Base-by-base conservation (phyloP, 306 rosid species). In the Prinsepia uniflora region DNA sequence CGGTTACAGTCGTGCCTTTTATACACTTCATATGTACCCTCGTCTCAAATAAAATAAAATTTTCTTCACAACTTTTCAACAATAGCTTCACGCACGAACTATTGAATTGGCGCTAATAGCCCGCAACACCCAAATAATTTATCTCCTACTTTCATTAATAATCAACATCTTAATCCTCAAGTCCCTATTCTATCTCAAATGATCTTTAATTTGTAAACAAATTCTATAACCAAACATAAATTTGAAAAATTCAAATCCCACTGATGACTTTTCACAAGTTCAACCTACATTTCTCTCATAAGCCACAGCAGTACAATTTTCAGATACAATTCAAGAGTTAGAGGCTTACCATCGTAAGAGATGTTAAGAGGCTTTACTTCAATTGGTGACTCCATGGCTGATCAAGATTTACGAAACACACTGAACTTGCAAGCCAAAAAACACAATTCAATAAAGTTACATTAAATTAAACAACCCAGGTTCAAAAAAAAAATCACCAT, bases 321-420 rank as follows among this genome's bases (percentile, higher is more conserved):
- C 61, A 56, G 36, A 56, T 8, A 19, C 0, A 15, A 41, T 54
- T 19, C 49, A 20, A 58, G 54, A 41, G 36, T 17, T 61, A 65
- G 53, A 41, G 41, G 34, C 9, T 5, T 76, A 80, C 84, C 78
- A 40, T 50, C 66, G 1, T 40, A n/a, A 46, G 65, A 20, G 52
- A 69, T 24, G 18, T 45, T 18, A 42, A 63, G 83, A 39, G 75
- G 71, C 17, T 69, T 63, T 5, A 56, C 40, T 34, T 75, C 82
- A 65, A 67, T 68, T 9, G 81, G 42, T 1, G 84, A 36, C 24
- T 82, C 85, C 95, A 89, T 88, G 61, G 66, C 50, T 67, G 53
- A 13, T 59, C 62, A 59, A 67, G 18, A 34, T 36, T 47, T 63
- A 47, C 58, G 41, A 30, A 14, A 52, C 36, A 66, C 71, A 42